Base-by-base conservation (phyloP, 106 monocot species). In the Dioscorea alata region DNA sequence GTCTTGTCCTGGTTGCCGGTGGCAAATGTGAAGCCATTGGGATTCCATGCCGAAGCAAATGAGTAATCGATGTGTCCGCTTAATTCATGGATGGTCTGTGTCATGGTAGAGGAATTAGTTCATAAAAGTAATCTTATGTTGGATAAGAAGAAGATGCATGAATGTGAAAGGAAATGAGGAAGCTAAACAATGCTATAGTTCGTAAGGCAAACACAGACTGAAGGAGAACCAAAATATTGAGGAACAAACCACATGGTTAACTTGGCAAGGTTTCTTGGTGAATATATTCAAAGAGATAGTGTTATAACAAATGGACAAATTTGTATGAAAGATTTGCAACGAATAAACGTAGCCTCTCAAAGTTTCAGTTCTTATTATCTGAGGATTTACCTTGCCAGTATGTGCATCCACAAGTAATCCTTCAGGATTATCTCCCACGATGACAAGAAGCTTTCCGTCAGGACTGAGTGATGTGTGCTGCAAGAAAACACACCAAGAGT, bases 1-100 rank as follows among this genome's bases (percentile, higher is more conserved):
- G 75, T 83, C 66, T 78, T 83, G 48, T 83, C 83, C 74, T 83
- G 83, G 62, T 83, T 83, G 25, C 83, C 79, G 9, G 83, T 79
- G 8, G 83, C 78, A 28, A 79, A 73, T 12, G 70, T 79, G 25
- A n/a, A 25, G 32, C 79, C 83, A 71, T 79, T 75, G 5, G 78
- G 79, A 53, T 79, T 34, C 83, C 83, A 79, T 20, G 83, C 83
- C 49, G 83, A 79, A 20, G 79, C 83, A 67, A 83, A 83, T 4
- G 83, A 79, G 71, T 65, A 83, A 33, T 83, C 79, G 6, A 56
- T 13, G 21, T 83, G 83, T 0, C 79, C 83, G 18, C 69, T 22
- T 15, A 83, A 19, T 8, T 23, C 50, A 6, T 68, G 61, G 20
- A 83, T 22, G 18, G 51, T 53, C 82, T 83, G 69, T 32, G 42